Evolutionary conservation across 805 yeast species (phyloP).

Genomic region (Candida ipomoeae): DNA sequence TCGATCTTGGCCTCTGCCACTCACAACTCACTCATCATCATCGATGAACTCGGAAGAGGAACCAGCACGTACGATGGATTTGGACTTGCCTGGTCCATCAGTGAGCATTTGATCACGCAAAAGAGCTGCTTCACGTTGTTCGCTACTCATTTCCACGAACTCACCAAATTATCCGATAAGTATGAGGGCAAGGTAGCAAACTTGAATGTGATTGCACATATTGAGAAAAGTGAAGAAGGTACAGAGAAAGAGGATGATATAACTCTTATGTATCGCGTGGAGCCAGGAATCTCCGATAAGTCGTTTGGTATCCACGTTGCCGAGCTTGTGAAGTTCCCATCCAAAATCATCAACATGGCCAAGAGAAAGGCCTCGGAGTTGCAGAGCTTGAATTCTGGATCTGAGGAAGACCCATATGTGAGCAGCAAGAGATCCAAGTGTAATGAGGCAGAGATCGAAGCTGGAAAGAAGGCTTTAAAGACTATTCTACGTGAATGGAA

Average conservation of each 20-base stretch:
- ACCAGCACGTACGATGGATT: slow-evolving; percentile 90
- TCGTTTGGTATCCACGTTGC: slow-evolving; percentile 98
- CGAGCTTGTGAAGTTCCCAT: slow-evolving; percentile 89
- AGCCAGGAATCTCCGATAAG: slow-evolving; percentile 91
- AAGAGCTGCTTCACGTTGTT: slow-evolving; percentile 78
- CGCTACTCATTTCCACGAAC: slow-evolving; percentile 97
- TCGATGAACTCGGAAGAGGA: slow-evolving; percentile 96
- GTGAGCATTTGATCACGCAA: slow-evolving; percentile 72
- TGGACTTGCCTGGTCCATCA: slow-evolving; percentile 96
- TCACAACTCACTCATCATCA: slow-evolving; percentile 71
- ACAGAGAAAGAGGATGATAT: slow-evolving; percentile 54
- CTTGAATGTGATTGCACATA: slow-evolving; percentile 90
- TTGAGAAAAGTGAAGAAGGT: slow-evolving; percentile 45
- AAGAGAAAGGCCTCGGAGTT: slow-evolving; percentile 88
- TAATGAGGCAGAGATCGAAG: slow-evolving; percentile 45
- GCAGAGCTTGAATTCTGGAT: slow-evolving; percentile 48
- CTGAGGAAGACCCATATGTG: slow-evolving; percentile 36
- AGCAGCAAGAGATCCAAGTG: slow-evolving; percentile 50
- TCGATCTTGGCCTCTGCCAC: slow-evolving; percentile 80
- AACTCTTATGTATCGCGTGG: slow-evolving; percentile 89
- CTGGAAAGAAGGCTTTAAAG: slow-evolving; percentile 51
- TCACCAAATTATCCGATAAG: slow-evolving; percentile 71
- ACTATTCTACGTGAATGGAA: slow-evolving; percentile 55
- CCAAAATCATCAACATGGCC: slow-evolving; percentile 89
- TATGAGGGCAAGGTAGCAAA: slow-evolving; percentile 61